Base-by-base conservation (phyloP, 2,329 filamentous ascomycete genomes). In the Penicillium sp. region DNA sequence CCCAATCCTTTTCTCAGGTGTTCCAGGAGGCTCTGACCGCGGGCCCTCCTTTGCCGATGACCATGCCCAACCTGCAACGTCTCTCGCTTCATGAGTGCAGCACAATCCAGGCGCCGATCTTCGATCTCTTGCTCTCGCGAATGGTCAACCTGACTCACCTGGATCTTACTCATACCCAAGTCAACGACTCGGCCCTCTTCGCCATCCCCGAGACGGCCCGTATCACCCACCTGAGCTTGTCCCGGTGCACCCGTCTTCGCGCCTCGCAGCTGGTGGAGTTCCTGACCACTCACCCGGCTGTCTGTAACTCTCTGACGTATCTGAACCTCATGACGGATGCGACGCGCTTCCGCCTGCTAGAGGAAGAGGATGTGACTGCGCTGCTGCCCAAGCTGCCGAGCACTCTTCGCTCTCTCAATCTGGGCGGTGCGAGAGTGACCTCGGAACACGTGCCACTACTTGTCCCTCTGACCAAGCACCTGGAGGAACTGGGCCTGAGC, bases 21-120 rank as follows among this genome's bases (percentile, higher is more conserved):
- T 86, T 90, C 62, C 68, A 73, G 27, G 69, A 76, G 7, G 69
- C 78, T 21, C 58, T 84, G 41, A 69, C 73, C 18, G 54, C 59
- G 13, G 61, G 65, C 5, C 62, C 67, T 6, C 67, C 70, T 9
- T 62, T 75, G 28, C 65, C 75, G 65, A 77, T 80, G 10, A 69
- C 72, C 15, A 56, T 69, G 39, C 72, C 87, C 27, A 70, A 74
- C 23, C 71, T 91, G 52, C 79, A 77, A 47, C 79, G 84, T 17
- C 63, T 93, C 11, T 87, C 84, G 20, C 73, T 93, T 39, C 87
- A 93, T 68, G 86, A 87, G 70, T 90, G 86, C 63, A 79, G 83
- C 47, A 84, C 79, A 34, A 73, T 93, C 3, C 78, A 84, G 2
- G 71, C 83, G 1, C 66, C 74, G 0, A 76, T 84, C 30, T 88